Conservation (phyloP, 176 grass and related monocot genomes). For the Lolium multiflorum region DNA sequence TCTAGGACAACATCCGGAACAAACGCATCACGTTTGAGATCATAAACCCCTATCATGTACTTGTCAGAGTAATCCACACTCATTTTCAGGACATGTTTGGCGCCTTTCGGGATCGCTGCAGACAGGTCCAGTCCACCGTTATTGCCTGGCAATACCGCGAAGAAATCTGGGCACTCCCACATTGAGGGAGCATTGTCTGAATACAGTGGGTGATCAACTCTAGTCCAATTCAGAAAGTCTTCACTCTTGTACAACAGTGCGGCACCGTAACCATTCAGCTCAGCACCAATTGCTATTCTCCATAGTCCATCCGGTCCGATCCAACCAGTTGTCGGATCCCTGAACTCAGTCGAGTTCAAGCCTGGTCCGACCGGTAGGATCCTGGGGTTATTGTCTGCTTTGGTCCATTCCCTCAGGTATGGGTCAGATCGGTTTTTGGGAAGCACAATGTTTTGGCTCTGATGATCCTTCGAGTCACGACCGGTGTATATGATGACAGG, state of each 20-base stretch:
- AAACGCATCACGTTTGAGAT: too few species aligned
- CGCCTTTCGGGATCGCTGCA: slow-evolving; percentile 40
- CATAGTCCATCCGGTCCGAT: slow-evolving; percentile 64
- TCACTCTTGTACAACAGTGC: slow-evolving; percentile 64
- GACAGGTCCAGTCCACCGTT: slow-evolving; percentile 61
- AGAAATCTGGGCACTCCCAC: slow-evolving; percentile 87
- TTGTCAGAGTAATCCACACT: slow-evolving; percentile 57
- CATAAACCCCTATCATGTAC: slow-evolving; percentile 44
- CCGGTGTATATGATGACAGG: slow-evolving; percentile 81
- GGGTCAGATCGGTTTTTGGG: slow-evolving; percentile 78
- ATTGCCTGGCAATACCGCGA: slow-evolving; percentile 38
- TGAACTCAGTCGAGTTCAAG: slow-evolving; percentile 54
- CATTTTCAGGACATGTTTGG: slow-evolving; percentile 80
- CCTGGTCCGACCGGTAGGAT: slow-evolving; percentile 46
- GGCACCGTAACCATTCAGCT: slow-evolving; percentile 49
- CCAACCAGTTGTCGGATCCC: slow-evolving; percentile 88
- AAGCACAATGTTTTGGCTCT: slow-evolving; percentile 73
- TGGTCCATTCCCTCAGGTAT: slow-evolving; percentile 76
- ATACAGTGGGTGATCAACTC: slow-evolving; percentile 53
- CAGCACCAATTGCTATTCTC: slow-evolving; percentile 64
- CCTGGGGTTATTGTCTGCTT: slow-evolving; percentile 62
- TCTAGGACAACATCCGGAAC: too few species aligned
- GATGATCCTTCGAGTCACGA: slow-evolving; percentile 47
- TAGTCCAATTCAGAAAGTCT: slow-evolving; percentile 65
- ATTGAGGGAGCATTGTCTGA: slow-evolving; percentile 50